Evolutionary conservation across 441 rosid species (phyloP), one percentile per base, ranked within the genome.

Genomic region (Breynia disticha): DNA sequence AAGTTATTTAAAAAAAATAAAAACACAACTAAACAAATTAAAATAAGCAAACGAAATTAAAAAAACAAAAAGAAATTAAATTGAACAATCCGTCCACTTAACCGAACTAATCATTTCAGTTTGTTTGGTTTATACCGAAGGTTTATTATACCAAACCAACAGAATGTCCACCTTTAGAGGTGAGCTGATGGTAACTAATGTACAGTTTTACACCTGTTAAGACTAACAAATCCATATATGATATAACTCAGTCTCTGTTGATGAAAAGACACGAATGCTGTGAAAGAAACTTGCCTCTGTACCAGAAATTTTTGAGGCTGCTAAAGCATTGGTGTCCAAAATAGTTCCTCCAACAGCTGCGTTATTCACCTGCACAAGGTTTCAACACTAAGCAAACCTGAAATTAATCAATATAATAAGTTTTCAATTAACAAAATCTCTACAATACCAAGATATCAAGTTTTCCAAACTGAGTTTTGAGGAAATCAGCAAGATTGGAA

Each of bases 381-480:
- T 50, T 2, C 42, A 59, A 13, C 5, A n/a, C 17, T 45, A 45
- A 15, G 1, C 5, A 45, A 7, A 12, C 5, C 48, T 18, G 9
- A 8, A 6, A 5, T 15, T 6, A 45, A 45, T 3, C 4, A 45
- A 45, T 1, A 2, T 45, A 18, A 6, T 14, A n/a, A n/a, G n/a
- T n/a, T 45, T 45, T 15, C 17, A 5, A 45, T 13, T 6, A 28
- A 28, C 5, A 28, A 28, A 1, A 28, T 28, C 35, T 28, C 35
- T 28, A 28, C 35, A 28, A 11, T 71, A 78, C 82, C 76, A 76
- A 46, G 54, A 76, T 72, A 54, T 78, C 84, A 43, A 81, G 77
- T 62, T 72, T 81, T 16, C 75, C 78, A 18, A 64, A 67, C 2
- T 64, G 43, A 38, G 62, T 64, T 10, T 46, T 59, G 63, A 74